These are phyloP conservation scores for Suhomyces kilbournensis DNA, from an alignment of 805 yeast species.

Conservation along the genomic window DNA sequence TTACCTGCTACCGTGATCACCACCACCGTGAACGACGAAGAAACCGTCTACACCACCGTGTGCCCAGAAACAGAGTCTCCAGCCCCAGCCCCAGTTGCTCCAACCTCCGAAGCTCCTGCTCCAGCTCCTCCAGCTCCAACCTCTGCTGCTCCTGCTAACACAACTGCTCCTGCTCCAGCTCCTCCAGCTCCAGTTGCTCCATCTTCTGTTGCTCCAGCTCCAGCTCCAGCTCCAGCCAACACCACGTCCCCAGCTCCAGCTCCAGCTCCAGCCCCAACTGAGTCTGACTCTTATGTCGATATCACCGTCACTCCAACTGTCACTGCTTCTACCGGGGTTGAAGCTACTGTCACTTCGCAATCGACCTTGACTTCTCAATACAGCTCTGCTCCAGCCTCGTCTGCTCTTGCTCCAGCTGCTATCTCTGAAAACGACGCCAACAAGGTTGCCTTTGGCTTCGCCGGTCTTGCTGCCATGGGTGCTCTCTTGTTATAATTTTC, in stretches of 20 bases:
- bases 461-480: constrained; percentile 42
- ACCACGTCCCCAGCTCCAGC: constrained; percentile 8
- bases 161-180: constrained; percentile 9
- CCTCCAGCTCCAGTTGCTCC: constrained; percentile 9
- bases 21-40: constrained; percentile 5
- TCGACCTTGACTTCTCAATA: constrained; percentile 36
- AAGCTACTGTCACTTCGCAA: constrained; percentile 33
- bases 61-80: constrained; percentile 10
- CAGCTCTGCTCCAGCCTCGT: constrained; percentile 14
- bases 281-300: constrained; percentile 43
- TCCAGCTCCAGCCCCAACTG: constrained; percentile 16
- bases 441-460: constrained; percentile 31
- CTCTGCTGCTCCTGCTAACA: constrained; percentile 4
- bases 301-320: constrained; percentile 50
- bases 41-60: constrained; percentile 18
- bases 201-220: neutral
- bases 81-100: constrained; percentile 4
- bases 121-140: constrained; percentile 5
- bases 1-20: constrained; percentile 1
- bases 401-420: constrained; percentile 17
- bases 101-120: constrained; percentile 4
- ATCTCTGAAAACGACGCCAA: constrained; percentile 30
- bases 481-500: constrained; percentile 32
- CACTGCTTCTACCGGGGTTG: constrained; percentile 45
- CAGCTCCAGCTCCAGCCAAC: constrained; percentile 6